Conservation (phyloP, 2,329 filamentous ascomycete genomes). For the Septoria linicola region DNA sequence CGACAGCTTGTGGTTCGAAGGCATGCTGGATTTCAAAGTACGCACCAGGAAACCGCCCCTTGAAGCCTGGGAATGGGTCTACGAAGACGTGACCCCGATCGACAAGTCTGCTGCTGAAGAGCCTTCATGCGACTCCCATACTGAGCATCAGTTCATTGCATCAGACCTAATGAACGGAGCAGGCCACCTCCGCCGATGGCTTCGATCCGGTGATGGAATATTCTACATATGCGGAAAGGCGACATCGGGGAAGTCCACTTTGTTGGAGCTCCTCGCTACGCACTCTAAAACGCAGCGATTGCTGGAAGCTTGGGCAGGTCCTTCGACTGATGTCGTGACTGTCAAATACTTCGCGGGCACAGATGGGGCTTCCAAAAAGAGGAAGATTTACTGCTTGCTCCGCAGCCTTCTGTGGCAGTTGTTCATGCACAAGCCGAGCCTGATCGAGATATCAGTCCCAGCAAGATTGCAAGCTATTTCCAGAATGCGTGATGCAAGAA, state of each 20-base stretch:
- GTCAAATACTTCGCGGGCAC: no score
- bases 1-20: no score
- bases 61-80: no score
- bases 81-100: no score
- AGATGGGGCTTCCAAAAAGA: not conserved
- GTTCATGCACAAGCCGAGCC: not conserved
- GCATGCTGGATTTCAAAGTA: no score
- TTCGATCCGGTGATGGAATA: not conserved
- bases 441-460: not conserved
- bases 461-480: not conserved
- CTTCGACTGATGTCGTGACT: no score
- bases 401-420: not conserved
- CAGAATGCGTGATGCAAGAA: not conserved
- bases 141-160: no score
- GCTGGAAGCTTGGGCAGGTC: no score
- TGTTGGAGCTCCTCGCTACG: not conserved
- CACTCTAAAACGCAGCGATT: no score
- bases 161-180: not conserved
- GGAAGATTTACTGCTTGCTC: not conserved
- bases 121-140: no score
- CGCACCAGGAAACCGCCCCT: no score
- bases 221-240: not conserved
- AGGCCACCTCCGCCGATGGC: not conserved
- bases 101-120: no score
- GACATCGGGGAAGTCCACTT: not conserved